A percentile compares a stretch with the other conserved stretches of the same genome.
phyloP scores from a whole-genome alignment of 257 asterid species.

The Solanum chilense region DNA sequence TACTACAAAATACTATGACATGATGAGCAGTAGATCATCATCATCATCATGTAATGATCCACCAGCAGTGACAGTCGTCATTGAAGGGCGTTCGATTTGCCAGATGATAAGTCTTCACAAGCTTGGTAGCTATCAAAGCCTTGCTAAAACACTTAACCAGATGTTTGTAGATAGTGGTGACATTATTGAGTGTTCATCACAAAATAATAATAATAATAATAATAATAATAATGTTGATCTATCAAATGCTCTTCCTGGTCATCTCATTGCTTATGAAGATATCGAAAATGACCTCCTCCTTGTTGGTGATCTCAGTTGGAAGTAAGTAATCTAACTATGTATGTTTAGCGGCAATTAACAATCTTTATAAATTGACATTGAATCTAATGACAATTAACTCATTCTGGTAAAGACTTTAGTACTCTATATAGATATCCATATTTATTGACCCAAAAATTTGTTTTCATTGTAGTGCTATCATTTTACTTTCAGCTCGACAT shows the following conservation, averaged over 20 bases:
- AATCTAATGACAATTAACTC: too few species aligned
- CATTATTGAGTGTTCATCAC: background rate
- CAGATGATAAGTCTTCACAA: slow-evolving; percentile 70
- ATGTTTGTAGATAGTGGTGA: slow-evolving; percentile 41
- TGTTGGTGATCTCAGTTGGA: slow-evolving; percentile 79
- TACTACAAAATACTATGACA: background rate
- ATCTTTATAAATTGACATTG: background rate
- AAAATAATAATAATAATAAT: background rate
- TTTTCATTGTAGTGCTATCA: background rate
- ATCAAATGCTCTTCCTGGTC: slow-evolving; percentile 66
- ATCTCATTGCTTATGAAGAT: slow-evolving; percentile 70
- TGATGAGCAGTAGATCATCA: background rate
- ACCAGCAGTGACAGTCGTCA: slow-evolving; percentile 69
- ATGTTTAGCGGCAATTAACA: background rate
- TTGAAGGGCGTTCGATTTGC: slow-evolving; percentile 77
- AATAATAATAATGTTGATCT: slow-evolving; percentile 27
- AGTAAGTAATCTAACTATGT: slow-evolving; percentile 19
- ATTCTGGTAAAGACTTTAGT: background rate
- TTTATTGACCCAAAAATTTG: background rate
- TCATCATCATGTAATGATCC: slow-evolving; percentile 19
- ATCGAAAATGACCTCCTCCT: slow-evolving; percentile 82
- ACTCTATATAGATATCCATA: background rate
- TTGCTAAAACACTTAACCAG: slow-evolving; percentile 51
- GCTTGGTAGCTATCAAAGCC: slow-evolving; percentile 45
- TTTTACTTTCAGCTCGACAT: background rate